Evolutionary conservation across 495 filamentous ascomycete genomes (phyloP), one percentile per base, ranked within the genome.

Genomic region (Trichoderma gamsii): DNA sequence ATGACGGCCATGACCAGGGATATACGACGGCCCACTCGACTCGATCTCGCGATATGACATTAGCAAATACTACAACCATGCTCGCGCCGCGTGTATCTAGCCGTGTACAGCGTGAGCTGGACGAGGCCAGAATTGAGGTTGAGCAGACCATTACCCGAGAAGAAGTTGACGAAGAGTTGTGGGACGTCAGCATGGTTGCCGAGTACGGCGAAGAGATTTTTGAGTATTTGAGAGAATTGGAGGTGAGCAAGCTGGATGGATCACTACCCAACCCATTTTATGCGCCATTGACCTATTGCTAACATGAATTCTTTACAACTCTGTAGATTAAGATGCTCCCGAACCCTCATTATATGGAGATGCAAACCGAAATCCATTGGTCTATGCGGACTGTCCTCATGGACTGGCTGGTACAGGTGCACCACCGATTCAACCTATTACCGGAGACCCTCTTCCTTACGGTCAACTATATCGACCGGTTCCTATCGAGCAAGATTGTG

Each of bases 121-220:
- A 86, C 13, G 76, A 81, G 12, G 93, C 93, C 13, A 89, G 85
- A 77, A 72, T 80, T 11, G 78, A 88, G 56, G 92, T 97, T 0
- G 86, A 92, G 68, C 77, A 65, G 76, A 84, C 67, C 79, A 84
- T 72, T 27, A 76, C 74, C 32, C 66, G 71, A 18, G 80, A 83
- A 68, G 90, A 92, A 66, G 81, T 91, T 63, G 89, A 96, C 66
- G 95, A 98, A 70, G 95, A 97, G 73, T 81, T 83, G 27, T 96
- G 88, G 82, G 95, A 99, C 74, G 90, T 93, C n/a, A 97, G 90
- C 74, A 97, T 99, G 96, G 95, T 99, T 41, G 90, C 93, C 18
- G 94, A 98, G 74, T 99, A 99, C 73, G 88, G 88, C 63, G 90
- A 95, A 5, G 95, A 99, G 74, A 99, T 99, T 70, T 98, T 97